Evolutionary conservation across 2,329 filamentous ascomycete species (phyloP), one percentile per base, ranked within the genome.

Genomic region (Acarospora socialis): DNA sequence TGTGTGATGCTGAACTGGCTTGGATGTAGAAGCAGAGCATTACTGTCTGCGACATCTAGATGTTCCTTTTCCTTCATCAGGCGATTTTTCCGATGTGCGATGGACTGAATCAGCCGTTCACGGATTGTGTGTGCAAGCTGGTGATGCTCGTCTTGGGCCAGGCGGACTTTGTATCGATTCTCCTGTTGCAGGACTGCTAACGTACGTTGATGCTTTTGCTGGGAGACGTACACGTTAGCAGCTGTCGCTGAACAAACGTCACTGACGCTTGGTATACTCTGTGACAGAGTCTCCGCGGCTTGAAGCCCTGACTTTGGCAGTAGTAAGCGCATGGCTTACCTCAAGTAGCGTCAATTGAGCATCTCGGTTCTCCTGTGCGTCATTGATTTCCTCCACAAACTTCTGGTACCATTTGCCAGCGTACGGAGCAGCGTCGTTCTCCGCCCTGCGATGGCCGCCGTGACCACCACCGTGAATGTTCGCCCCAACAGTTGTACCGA

Each of bases 351-450:
- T 77, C 49, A 95, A 60, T 46, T 86, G 75, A 41, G 80, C 76
- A 60, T 98, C 90, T 45, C 82, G 73, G 48, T 82, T 72, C 55
- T 95, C 86, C 43, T 93, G 75, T 5, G 83, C 70, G 53, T 92
- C 78, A 51, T 94, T 92, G 33, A 94, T 71, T 39, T 87, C 75
- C 43, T 82, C 73, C 13, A 90, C 73, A 60, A 92, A 95, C 44
- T 82, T 75, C 37, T 77, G 69, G 53, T 93, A 94, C 49, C 79
- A 73, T 47, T 77, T 81, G 2, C 90, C 90, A 20, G 83, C 68
- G 44, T 72, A 54, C 19, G 64, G 65, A 25, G 63, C 59, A 50
- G 70, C 72, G 44, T 76, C 83, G 59, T 81, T 78, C 32, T 77
- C 23, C 23, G 81, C 51, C 49, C n/a, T 28, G 18, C 4, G 19